These are phyloP conservation scores for Silybum marianum DNA, from an alignment of 129 eudicot genomes.

Conservation along the genomic window DNA sequence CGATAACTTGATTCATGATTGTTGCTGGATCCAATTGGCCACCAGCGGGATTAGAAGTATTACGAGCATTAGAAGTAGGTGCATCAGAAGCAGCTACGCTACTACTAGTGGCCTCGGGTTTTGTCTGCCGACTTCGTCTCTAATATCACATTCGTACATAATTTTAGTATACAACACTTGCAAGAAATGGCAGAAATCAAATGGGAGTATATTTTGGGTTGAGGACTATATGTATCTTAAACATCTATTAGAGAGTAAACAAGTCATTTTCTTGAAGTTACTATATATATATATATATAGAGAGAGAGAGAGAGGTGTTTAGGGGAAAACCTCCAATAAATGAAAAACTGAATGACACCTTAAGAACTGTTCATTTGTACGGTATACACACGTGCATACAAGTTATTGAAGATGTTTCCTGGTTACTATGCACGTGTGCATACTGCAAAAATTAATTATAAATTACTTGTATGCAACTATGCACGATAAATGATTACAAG, in stretches of 20 bases:
- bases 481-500: too few relatives aligned
- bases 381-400: too few relatives aligned
- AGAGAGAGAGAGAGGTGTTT: too few relatives aligned
- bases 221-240: background rate
- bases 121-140: conserved; percentile 60
- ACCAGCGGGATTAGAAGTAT: conserved; percentile 35
- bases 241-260: background rate
- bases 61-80: conserved; percentile 28
- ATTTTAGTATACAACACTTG: conserved; percentile 2
- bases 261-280: background rate
- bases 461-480: too few relatives aligned
- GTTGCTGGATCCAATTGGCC: conserved; percentile 54
- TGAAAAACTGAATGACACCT: too few relatives aligned
- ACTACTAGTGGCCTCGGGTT: conserved; percentile 35
- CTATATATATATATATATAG: too few relatives aligned
- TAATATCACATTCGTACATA: conserved; percentile 28
- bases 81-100: conserved; percentile 30
- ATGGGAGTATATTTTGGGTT: background rate
- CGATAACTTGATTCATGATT: conserved; percentile 67
- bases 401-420: too few relatives aligned
- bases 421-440: too few relatives aligned
- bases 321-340: too few relatives aligned
- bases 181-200: conserved; percentile 1
- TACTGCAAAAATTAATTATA: too few relatives aligned
- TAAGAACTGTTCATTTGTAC: too few relatives aligned